Conservation (phyloP, 306 rosid genomes). For the Cicer yamashitae region DNA sequence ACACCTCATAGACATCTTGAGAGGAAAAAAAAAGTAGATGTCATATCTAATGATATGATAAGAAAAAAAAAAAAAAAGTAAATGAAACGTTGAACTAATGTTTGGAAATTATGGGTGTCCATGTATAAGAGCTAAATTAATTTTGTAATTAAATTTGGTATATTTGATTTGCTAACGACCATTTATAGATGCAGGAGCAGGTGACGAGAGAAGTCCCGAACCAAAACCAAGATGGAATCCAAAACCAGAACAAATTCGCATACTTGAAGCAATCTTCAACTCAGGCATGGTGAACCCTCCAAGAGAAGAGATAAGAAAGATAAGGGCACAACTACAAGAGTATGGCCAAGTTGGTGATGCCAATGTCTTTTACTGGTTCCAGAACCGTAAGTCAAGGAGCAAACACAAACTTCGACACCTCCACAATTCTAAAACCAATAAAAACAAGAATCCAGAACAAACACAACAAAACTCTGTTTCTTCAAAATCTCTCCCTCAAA, state of each 20-base stretch:
- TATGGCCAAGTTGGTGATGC: slow-evolving; percentile 96
- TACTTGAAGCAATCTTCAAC: slow-evolving; percentile 87
- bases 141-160: too few relatives aligned
- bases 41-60: too few relatives aligned
- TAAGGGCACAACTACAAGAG: slow-evolving; percentile 75
- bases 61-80: too few relatives aligned
- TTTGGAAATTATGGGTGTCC: too few relatives aligned
- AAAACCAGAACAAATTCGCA: slow-evolving; percentile 82
- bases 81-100: too few relatives aligned
- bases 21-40: too few relatives aligned
- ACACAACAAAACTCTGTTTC: slow-evolving; percentile 24
- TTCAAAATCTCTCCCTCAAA: slow-evolving; percentile 2
- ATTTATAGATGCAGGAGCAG: slow-evolving; percentile 32
- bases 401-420: slow-evolving; percentile 82
- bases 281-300: slow-evolving; percentile 96
- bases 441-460: slow-evolving; percentile 44
- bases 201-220: slow-evolving; percentile 77
- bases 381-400: slow-evolving; percentile 88
- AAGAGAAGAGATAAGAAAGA: slow-evolving; percentile 82
- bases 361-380: slow-evolving; percentile 98
- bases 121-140: too few relatives aligned
- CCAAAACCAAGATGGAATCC: slow-evolving; percentile 96
- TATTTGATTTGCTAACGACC: too few relatives aligned
- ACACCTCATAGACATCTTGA: too few relatives aligned
- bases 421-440: slow-evolving; percentile 29